phyloP scores from a whole-genome alignment of 371 early-diverging fungal species.

The Fennellomyces sp. region DNA sequence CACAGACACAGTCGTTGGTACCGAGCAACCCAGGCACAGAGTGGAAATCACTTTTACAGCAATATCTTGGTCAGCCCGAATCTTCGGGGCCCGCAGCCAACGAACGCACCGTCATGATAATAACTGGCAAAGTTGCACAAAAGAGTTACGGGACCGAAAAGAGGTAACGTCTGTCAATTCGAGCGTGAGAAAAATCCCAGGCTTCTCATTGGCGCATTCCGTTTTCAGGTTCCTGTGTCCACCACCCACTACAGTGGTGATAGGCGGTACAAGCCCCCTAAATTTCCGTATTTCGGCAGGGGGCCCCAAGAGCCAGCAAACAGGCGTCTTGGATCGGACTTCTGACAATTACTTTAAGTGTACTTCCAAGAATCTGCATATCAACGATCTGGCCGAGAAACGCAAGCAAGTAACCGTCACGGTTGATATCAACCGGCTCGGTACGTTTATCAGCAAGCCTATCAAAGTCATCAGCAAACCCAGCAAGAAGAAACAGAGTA shows the following conservation, averaged over 20 bases:
- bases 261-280: slow-evolving; percentile 40
- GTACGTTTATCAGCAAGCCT: slow-evolving; percentile 68
- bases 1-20: neutral
- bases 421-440: slow-evolving; percentile 62
- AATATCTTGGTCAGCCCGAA: slow-evolving; percentile 6
- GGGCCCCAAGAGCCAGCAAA: neutral
- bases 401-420: slow-evolving; percentile 69
- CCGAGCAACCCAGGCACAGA: neutral
- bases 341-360: slow-evolving; percentile 35
- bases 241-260: slow-evolving; percentile 71
- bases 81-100: neutral
- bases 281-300: slow-evolving; percentile 1
- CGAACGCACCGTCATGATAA: slow-evolving; percentile 58
- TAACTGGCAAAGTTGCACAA: slow-evolving; percentile 78
- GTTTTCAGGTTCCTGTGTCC: slow-evolving; percentile 63
- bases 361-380: slow-evolving; percentile 75
- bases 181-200: slow-evolving; percentile 16
- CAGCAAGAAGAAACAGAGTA: slow-evolving; percentile 73
- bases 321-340: neutral
- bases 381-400: slow-evolving; percentile 77
- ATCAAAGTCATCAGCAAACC: slow-evolving; percentile 84
- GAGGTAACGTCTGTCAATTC: slow-evolving; percentile 31
- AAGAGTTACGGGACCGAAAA: slow-evolving; percentile 81
- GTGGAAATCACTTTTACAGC: slow-evolving; percentile 4
- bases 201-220: slow-evolving; percentile 8